These are phyloP conservation scores for Hirschfeldia incana DNA, from an alignment of 345 rosid genomes.

Conservation along the genomic window DNA sequence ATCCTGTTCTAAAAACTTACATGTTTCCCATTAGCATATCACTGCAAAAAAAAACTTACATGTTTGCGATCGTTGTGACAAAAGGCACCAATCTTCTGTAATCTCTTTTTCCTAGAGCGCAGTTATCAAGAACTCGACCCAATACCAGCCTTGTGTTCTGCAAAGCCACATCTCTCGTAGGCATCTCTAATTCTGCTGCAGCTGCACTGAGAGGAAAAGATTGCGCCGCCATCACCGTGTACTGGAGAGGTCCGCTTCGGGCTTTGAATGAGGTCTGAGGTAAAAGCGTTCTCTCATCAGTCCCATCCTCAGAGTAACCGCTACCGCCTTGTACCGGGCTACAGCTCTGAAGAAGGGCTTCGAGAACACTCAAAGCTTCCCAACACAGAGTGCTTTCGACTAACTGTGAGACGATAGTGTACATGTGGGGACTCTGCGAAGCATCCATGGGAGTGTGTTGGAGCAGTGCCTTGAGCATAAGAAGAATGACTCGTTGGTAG, in stretches of 20 bases:
- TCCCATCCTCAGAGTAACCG: conserved; percentile 57
- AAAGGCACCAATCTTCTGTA: conserved; percentile 89
- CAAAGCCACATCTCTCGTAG: conserved; percentile 79
- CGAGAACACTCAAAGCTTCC: conserved; percentile 92
- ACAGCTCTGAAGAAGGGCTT: conserved; percentile 95
- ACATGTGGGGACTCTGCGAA: conserved; percentile 96
- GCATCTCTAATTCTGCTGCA: conserved; percentile 55
- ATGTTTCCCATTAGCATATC: conserved; percentile 28
- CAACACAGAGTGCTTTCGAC: conserved; percentile 94
- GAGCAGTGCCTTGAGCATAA: conserved; percentile 90
- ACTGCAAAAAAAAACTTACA: conserved; percentile 20
- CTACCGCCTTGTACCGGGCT: conserved; percentile 65
- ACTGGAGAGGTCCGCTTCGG: conserved; percentile 88
- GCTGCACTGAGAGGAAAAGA: conserved; percentile 43
- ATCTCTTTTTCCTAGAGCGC: conserved; percentile 88
- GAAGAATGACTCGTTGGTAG: conserved; percentile 87
- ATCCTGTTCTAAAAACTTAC: conserved; percentile 10
- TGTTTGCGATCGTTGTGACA: conserved; percentile 66
- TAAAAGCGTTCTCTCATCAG: conserved; percentile 67
- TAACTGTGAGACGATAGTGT: conserved; percentile 90
- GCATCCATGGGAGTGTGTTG: conserved; percentile 99
- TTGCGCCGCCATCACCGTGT: conserved; percentile 50
- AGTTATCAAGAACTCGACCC: conserved; percentile 82
- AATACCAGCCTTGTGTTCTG: conserved; percentile 84
- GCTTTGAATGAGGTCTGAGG: conserved; percentile 91